Base-by-base conservation (phyloP, 805 yeast species). In the Blastobotrys americana region DNA sequence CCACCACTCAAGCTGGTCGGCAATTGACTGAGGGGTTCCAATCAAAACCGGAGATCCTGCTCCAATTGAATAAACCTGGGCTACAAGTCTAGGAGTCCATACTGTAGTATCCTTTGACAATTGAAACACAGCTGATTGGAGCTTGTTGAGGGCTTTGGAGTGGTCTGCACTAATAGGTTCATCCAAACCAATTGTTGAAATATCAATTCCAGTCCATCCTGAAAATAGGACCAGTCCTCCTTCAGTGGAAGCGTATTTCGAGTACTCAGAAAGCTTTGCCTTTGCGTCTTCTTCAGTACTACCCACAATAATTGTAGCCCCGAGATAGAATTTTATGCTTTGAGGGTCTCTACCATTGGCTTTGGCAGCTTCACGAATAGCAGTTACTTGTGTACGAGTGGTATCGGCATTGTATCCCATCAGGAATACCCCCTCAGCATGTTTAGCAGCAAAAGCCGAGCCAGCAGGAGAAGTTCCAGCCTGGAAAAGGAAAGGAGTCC, bases 381-480 rank as follows among this genome's bases (percentile, higher is more conserved):
- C 58, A 22, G 55, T 54, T 31, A 66, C 57, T 42, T 65, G 58
- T 6, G 44, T 51, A 2, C 54, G 60, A 25, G 67, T 50, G 6
- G 42, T 46, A 31, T 56, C 59, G 3, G 72, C 68, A 3, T 65
- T 56, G 34, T 59, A 53, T 4, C 64, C 64, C 10, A 64, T 60
- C 16, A 65, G 55, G 46, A 70, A 70, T 2, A 68, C 64, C 13
- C 62, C 64, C 48, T 70, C 74, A 0, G 73, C 73, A 51, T 65
- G 60, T 45, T 63, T 63, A 8, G 74, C 71, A 1, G 71, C 73
- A 44, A 67, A 58, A 15, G 66, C 67, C 22, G 60, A 57, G 4
- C 74, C 74, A 16, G 57, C 58, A 10, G 64, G 55, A 5, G 74
- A 70, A 21, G 70, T 58, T 3, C 74, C 74, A 2, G 74, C 74